These are phyloP conservation scores for Geosmithia morbida DNA, from an alignment of 2,329 filamentous ascomycete genomes.

Conservation along the genomic window DNA sequence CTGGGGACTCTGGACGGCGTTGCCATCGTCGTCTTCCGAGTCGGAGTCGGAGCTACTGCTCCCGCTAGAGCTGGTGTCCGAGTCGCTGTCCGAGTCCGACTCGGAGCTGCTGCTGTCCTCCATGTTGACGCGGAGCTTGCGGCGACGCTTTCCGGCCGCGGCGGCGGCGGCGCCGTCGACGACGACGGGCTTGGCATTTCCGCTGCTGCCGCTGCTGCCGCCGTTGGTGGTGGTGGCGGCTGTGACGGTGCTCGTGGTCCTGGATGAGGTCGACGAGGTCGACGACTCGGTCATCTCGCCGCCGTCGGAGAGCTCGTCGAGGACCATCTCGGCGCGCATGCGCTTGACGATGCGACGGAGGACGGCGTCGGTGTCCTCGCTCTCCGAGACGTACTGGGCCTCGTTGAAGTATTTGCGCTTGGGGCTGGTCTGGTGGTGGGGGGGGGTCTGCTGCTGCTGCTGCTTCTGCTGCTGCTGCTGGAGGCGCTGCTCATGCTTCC, in stretches of 20 bases:
- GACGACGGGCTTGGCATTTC: slow-evolving; percentile 27
- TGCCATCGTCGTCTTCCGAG: slow-evolving; percentile 6
- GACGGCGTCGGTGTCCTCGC: slow-evolving; percentile 30
- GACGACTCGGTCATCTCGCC: slow-evolving; percentile 22
- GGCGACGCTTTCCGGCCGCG: slow-evolving; percentile 25
- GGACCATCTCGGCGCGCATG: slow-evolving; percentile 45
- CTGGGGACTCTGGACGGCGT: not conserved
- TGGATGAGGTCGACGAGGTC: slow-evolving; percentile 12
- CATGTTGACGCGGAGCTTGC: slow-evolving; percentile 34
- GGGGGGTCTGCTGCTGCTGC: not conserved
- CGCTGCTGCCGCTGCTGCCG: slow-evolving; percentile 19
- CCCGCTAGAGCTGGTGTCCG: slow-evolving; percentile 19
- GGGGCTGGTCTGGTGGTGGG: slow-evolving; percentile 11
- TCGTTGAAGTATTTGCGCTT: slow-evolving; percentile 39
- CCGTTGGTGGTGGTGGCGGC: slow-evolving; percentile 10
- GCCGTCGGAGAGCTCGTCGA: slow-evolving; percentile 37
- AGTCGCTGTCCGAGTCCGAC: slow-evolving; percentile 18
- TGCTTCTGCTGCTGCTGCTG: not conserved
- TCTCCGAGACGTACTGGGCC: slow-evolving; percentile 32
- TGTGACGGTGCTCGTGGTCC: slow-evolving; percentile 13
- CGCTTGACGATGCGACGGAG: slow-evolving; percentile 45
- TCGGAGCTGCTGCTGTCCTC: slow-evolving; percentile 26
- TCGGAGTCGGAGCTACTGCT: slow-evolving; percentile 20
- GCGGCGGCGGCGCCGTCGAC: no score
- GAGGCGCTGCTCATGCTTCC: slow-evolving; percentile 13